Base-by-base conservation (phyloP, 2,329 filamentous ascomycete species). In the Aspergillus sp. region DNA sequence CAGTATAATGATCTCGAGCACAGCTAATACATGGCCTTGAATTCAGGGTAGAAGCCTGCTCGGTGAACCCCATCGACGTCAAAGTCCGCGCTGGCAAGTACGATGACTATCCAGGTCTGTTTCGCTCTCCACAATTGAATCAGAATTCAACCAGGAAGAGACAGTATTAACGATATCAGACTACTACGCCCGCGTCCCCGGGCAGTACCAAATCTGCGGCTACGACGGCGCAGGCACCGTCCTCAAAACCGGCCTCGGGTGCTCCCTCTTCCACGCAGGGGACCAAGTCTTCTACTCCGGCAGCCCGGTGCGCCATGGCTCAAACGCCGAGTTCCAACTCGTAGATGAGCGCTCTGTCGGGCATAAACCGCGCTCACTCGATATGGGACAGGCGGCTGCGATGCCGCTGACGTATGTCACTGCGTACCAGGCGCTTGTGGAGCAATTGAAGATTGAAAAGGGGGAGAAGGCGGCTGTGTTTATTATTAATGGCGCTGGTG, bases 401-500 rank as follows among this genome's bases (percentile, higher is more conserved):
- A 71, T 80, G 70, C 77, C 77, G 4, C 56, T 80, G 56, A 79
- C 76, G 0, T 79, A 72, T 62, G 70, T 74, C 17, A 80, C 78
- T 1, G 78, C 78, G 3, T 79, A 73, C 57, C 73, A 80, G 62
- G 69, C 77, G 4, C 69, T 81, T 21, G 70, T 77, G 3, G 76
- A 80, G 59, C 68, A 76, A 19, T 65, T 79, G 54, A 74, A 82
- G 47, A 71, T 77, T 24, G 52, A 64, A 17, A 64, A 71, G 48
- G 69, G 67, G 2, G 75, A 77, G 56, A 61, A 73, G n/a, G 69
- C 72, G 24, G 73, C 67, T 17, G 66, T 79, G 12, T 58, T 81
- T 21, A 80, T 80, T 58, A 73, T 80, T 19, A 81, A 81, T 57
- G 79, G 78, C 1, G 72, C 73, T 2, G 79, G 79, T 31, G 79